A percentile compares a stretch with the other conserved stretches of the same genome.
Evolutionary conservation across 306 rosid genomes (phyloP).

Genomic region (Sicyos edulis): DNA sequence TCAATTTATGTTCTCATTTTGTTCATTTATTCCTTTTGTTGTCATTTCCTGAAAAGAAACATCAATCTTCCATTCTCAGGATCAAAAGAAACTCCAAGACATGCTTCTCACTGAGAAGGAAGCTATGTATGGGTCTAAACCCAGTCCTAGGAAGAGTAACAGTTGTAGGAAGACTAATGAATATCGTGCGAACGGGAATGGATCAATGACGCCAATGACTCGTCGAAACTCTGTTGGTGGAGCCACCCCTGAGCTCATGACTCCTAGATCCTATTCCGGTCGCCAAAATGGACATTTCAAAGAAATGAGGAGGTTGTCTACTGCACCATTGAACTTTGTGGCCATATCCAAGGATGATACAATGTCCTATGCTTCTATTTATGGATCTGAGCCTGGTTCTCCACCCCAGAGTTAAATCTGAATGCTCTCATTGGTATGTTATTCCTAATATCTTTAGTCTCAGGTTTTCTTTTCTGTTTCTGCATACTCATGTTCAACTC

Average conservation of each 20-base stretch:
- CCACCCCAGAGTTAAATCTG: conserved; percentile 54
- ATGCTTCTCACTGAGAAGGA: conserved; percentile 87
- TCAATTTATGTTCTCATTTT: conserved; percentile 1
- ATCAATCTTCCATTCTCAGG: conserved; percentile 34
- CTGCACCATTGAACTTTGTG: conserved; percentile 79
- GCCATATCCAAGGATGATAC: conserved; percentile 85
- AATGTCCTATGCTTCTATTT: conserved; percentile 71
- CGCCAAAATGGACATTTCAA: conserved; percentile 86
- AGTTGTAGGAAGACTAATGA: conserved; percentile 79
- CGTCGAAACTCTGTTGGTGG: conserved; percentile 76
- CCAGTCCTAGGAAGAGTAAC: conserved; percentile 80
- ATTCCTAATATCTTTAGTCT: too few relatives aligned
- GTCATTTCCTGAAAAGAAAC: neutral
- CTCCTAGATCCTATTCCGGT: conserved; percentile 88
- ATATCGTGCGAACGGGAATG: conserved; percentile 64
- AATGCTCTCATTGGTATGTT: conserved; percentile 7
- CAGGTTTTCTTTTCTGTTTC: too few relatives aligned
- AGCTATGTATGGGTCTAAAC: conserved; percentile 80
- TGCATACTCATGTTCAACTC: too few relatives aligned
- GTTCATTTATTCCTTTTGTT: neutral
- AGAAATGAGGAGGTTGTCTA: conserved; percentile 77
- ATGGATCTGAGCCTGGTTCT: conserved; percentile 88
- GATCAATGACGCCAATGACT: conserved; percentile 79
- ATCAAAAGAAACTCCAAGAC: conserved; percentile 94
- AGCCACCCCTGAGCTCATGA: conserved; percentile 62